Evolutionary conservation across 768 basidiomycete species (phyloP), one percentile per base, ranked within the genome.

Genomic region (Tylopilus felleus): DNA sequence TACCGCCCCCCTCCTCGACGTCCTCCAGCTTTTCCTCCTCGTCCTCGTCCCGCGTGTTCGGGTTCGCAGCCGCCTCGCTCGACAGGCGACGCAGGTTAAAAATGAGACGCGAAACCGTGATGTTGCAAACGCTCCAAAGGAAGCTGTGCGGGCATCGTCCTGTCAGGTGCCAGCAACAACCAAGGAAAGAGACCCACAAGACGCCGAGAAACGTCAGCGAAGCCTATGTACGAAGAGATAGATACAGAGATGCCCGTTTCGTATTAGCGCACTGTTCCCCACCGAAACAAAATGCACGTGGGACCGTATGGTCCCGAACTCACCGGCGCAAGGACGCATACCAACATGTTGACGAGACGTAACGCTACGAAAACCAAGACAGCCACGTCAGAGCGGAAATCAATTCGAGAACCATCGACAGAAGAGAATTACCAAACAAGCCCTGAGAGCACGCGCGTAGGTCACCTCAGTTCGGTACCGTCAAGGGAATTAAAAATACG

Each of bases 61-160:
- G 38, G 19, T 6, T 9, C 22, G 22, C 5, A 12, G 21, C 10
- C 22, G 23, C 17, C 1, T 39, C 10, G 21, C 0, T n/a, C 4
- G 60, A 50, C 8, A 63, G 12, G 1, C 66, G 59, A 35, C 74
- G 66, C 19, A 73, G 47, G 36, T 74, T 67, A 28, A 75, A 39
- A 36, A 74, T 66, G 23, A 75, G 67, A 28, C 63, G 63, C 1
- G 74, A 58, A 1, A 72, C 61, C 16, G 67, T 67, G 5, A 71
- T 56, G 27, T 72, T 74, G 36, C 63, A 61, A 21, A 66, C 42
- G 31, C 73, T 68, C 74, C 74, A 75, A 10, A 71, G 47, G 55
- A 74, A 67, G 52, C 74, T 75, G 38, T 3, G n/a, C 21, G 19
- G 16, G 5, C 16, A 14, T 27, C 25, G 25, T 27, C 33, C 2